phyloP scores from a whole-genome alignment of 140 eudicot species.

The Ambrosia hybrid region DNA sequence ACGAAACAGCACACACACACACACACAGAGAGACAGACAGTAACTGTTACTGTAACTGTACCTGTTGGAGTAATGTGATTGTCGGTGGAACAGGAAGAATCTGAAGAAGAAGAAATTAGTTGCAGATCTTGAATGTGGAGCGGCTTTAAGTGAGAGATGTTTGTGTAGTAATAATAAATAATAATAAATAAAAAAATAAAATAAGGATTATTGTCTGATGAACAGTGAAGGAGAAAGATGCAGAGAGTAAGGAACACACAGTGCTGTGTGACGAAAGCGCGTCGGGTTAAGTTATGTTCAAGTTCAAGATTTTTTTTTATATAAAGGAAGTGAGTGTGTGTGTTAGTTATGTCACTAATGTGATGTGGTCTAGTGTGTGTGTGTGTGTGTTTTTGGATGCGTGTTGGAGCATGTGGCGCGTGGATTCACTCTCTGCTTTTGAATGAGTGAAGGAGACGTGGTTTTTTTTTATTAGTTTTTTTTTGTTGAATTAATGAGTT shows the following conservation, averaged over 20 bases:
- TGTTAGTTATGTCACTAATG: not conserved
- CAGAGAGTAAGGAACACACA: slow-evolving; percentile 12
- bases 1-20: slow-evolving; percentile 17
- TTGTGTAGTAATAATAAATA: not conserved
- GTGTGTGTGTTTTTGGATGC: not conserved
- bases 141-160: not conserved
- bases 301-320: not conserved
- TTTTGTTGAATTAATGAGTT: too few species aligned
- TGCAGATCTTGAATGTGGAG: slow-evolving; percentile 27
- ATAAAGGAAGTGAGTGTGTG: slow-evolving; percentile 2
- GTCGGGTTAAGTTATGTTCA: slow-evolving; percentile 10
- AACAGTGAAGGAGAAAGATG: slow-evolving; percentile 22
- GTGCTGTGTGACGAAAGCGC: slow-evolving; percentile 29
- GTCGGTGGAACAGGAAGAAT: not conserved
- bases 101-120: not conserved
- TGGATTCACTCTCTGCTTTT: slow-evolving; percentile 9
- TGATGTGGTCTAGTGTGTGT: not conserved
- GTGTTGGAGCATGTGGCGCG: slow-evolving; percentile 25
- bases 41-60: slow-evolving; percentile 10
- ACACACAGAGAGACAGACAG: not conserved
- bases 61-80: slow-evolving; percentile 17
- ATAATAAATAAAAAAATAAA: too few species aligned
- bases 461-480: not conserved
- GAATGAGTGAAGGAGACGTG: not conserved
- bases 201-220: slow-evolving; percentile 12